Evolutionary conservation across 2,329 filamentous ascomycete species (phyloP).

Genomic region (Sclerotiophoma versabilis): DNA sequence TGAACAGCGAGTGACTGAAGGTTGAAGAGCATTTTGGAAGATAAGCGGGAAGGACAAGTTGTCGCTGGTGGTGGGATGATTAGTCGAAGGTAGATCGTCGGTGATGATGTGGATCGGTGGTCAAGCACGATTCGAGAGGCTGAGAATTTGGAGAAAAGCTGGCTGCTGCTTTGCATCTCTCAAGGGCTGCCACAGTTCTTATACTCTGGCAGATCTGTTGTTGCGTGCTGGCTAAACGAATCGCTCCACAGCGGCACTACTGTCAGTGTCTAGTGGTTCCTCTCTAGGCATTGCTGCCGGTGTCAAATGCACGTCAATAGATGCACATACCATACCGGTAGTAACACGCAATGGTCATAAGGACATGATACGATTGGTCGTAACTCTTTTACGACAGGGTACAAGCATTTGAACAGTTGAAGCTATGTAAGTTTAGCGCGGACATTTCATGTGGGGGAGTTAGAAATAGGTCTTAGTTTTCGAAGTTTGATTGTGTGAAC

Average conservation of each 20-base stretch:
- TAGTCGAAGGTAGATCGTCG: not conserved
- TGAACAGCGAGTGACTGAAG: slow-evolving; percentile 30
- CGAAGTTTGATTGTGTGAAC: not conserved
- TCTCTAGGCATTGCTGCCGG: slow-evolving; percentile 5
- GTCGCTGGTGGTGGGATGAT: not conserved
- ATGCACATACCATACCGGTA: slow-evolving; percentile 3
- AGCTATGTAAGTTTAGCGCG: not conserved
- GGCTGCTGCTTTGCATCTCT: not conserved
- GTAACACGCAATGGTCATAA: slow-evolving; percentile 9
- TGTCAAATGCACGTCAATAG: slow-evolving; percentile 7
- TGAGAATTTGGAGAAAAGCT: not conserved
- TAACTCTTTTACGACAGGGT: not conserved
- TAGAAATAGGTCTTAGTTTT: not conserved
- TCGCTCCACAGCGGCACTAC: not conserved
- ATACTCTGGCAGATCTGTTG: not conserved
- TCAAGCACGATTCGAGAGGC: not conserved
- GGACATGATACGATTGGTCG: not conserved
- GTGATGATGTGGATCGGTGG: not conserved
- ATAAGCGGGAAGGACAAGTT: no score
- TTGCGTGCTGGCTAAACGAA: not conserved
- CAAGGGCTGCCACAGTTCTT: slow-evolving; percentile 1
- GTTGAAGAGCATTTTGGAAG: slow-evolving; percentile 33
- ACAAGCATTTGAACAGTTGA: not conserved
- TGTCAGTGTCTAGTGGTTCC: not conserved
- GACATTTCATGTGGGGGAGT: not conserved